Base-by-base conservation (phyloP, 2,329 filamentous ascomycete species). In the Colletotrichum sp. region DNA sequence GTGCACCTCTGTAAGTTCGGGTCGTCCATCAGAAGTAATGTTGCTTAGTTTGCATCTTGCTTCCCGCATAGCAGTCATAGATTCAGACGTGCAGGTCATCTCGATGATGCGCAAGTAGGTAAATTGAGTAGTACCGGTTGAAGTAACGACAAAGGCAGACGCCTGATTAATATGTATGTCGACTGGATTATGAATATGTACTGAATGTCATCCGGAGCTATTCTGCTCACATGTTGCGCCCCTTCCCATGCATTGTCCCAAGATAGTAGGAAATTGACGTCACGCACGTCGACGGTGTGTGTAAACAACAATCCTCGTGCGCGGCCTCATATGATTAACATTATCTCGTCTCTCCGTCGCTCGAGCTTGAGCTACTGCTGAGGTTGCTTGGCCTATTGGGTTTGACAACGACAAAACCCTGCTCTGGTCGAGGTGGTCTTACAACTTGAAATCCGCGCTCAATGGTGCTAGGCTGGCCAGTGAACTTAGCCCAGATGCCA, bases 401-500 rank as follows among this genome's bases (percentile, higher is more conserved):
- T 31, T 68, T 54, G 8, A 67, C 62, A 24, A 73, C 67, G 8
- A 73, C 67, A 18, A 73, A 70, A 15, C 71, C 71, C 12, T 29
- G 51, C 27, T 71, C 71, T 12, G 38, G 43, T 31, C 11, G 15
- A 21, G 54, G 36, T 15, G 67, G 62, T 15, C 71, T 61, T 6
- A 55, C 12, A 13, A 73, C 71, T 13, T 54, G 71, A 8, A 73
- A 73, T 4, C 57, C 71, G 18, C 63, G 68, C 27, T 71, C 68
- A 1, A 47, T 15, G 24, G 24, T 27, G 24, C 24, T 57, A 1
- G 71, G 47, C 47, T 71, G 68, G 8, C 62, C 62, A 6, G 62
- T 73, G 34, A 73, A 65, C 27, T 58, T 71, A 13, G 68, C 71
- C 71, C 71, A 73, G 7, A 73, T 47, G 2, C 43, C 71, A 13